A percentile compares a stretch with the other conserved stretches of the same genome.
phyloP scores from a whole-genome alignment of 2,329 filamentous ascomycete genomes.

The Alternaria sp. region DNA sequence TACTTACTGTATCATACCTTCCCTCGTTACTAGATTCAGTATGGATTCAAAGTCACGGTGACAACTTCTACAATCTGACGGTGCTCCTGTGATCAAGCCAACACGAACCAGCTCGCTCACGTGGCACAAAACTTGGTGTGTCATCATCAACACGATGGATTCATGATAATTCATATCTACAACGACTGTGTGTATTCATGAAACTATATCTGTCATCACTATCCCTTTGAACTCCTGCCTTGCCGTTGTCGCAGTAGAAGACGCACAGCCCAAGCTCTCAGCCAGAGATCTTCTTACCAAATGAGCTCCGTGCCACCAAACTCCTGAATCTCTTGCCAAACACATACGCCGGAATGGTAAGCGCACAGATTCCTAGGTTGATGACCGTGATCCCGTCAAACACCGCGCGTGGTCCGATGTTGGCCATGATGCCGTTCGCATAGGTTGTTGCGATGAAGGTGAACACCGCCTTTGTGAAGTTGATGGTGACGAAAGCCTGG shows the following conservation, averaged over 20 bases:
- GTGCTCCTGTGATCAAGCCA: background rate
- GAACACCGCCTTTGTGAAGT: constrained; percentile 50
- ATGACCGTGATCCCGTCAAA: constrained; percentile 76
- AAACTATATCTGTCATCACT: background rate
- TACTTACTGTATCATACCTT: background rate
- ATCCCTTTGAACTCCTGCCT: background rate
- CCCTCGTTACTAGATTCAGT: too few relatives aligned
- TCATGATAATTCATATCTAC: background rate
- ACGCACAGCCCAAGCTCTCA: background rate
- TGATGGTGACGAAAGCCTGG: constrained; percentile 53
- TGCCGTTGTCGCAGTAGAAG: background rate
- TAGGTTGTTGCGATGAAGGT: constrained; percentile 72
- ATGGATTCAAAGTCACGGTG: background rate
- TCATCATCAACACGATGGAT: background rate
- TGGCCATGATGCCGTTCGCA: constrained; percentile 76
- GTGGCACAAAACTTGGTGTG: background rate
- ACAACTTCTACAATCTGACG: background rate
- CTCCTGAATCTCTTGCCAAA: constrained; percentile 45
- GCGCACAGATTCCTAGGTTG: constrained; percentile 74
- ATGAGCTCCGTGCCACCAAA: constrained; percentile 29
- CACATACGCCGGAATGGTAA: constrained; percentile 72
- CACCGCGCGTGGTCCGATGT: constrained; percentile 63
- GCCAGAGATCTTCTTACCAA: constrained; percentile 25
- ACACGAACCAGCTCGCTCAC: background rate
- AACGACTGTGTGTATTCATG: background rate